A percentile compares a stretch with the other conserved stretches of the same genome.
Evolutionary conservation across 2,329 filamentous ascomycete species (phyloP).

Genomic region (Talaromyces sp.): DNA sequence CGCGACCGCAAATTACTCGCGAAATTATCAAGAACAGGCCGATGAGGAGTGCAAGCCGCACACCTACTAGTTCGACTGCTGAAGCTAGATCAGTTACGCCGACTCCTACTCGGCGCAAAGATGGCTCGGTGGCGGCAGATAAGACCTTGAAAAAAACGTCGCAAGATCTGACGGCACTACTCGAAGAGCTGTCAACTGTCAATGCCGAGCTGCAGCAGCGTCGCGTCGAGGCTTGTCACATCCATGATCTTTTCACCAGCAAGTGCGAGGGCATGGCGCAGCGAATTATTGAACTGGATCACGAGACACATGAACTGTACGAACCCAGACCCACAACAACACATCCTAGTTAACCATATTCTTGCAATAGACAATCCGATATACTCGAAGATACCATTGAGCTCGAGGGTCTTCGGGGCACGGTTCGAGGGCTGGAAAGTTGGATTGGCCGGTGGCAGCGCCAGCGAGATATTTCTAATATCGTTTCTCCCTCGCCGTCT

Average conservation of each 20-base stretch:
- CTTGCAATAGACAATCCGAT: conserved; percentile 18
- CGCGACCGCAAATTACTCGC: conserved; percentile 14
- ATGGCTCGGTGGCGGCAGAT: background rate
- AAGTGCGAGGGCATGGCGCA: conserved; percentile 53
- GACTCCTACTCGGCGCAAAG: background rate
- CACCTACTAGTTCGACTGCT: background rate
- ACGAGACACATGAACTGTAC: conserved; percentile 53
- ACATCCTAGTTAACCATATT: background rate
- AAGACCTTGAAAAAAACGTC: conserved; percentile 4
- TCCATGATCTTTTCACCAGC: conserved; percentile 55
- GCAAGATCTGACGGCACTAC: conserved; percentile 16
- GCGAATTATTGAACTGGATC: conserved; percentile 56
- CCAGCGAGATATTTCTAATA: conserved; percentile 12
- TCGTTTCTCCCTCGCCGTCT: background rate
- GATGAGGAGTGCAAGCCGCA: background rate
- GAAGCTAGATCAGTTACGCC: conserved; percentile 10
- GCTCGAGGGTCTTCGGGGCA: conserved; percentile 30
- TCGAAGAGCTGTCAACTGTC: conserved; percentile 20
- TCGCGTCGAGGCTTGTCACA: conserved; percentile 44
- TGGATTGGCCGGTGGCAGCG: conserved; percentile 25
- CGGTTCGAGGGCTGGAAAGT: conserved; percentile 27
- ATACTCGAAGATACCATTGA: conserved; percentile 28
- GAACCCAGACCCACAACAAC: conserved; percentile 12
- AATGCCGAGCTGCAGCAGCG: conserved; percentile 20
- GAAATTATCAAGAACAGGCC: conserved; percentile 16